Evolutionary conservation across 345 rosid species (phyloP), one percentile per base, ranked within the genome.

Genomic region (Gossypium anomalum): DNA sequence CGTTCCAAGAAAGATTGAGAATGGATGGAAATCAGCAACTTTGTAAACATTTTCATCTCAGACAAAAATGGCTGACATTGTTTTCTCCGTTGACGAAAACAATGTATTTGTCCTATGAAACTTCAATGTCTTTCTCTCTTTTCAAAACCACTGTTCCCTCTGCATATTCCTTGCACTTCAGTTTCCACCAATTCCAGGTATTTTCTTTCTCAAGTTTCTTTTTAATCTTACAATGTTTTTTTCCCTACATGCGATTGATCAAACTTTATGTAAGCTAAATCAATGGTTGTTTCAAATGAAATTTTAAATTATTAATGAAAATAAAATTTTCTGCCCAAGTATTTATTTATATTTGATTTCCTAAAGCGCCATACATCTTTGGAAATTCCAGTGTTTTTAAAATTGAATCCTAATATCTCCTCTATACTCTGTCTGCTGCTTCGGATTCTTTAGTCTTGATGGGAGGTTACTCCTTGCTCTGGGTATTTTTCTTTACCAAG

Each of bases 61-160:
- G 63, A 71, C 74, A 71, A 71, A 55, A 34, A 53, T 70, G 3
- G 12, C 38, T 3, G 9, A 2, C 60, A 1, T 71, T 38, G 74
- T 34, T 71, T 56, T 56, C 38, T 20, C 27, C 65, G 8, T 59
- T 17, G n/a, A 55, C 63, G 41, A 55, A 71, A 71, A 71, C 74
- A 56, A 56, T 56, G 64, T 4, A 19, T 56, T 41, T 53, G 13
- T 56, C 41, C 62, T n/a, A 71, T 19, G 74, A 55, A 41, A 38
- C 38, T 13, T 71, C 20, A 14, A 4, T 17, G 14, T 49, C 45
- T 48, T 15, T 12, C 22, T 0, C 25, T 29, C 62, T 52, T 2
- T 53, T 53, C 49, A 34, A 34, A 17, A 34, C 63, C 29, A 38
- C 2, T 9, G 48, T 70, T n/a, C 25, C 8, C 16, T 9, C 34